Evolutionary conservation across 202 grass and related monocot species (phyloP).

Genomic region (Dendrocalamus latiflorus): DNA sequence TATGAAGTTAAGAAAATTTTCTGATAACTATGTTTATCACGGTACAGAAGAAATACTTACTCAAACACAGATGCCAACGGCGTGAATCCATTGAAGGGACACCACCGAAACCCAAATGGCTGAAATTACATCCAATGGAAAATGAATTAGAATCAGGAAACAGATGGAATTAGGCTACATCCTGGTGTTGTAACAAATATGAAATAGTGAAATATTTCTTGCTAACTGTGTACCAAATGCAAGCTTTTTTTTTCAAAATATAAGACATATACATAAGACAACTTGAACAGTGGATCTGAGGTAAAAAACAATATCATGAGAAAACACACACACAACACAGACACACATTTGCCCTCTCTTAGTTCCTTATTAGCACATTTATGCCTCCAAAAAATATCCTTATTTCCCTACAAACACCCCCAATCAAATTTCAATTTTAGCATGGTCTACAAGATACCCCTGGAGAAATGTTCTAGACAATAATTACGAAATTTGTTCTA

Average conservation of each 20-base stretch:
- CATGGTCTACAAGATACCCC: not conserved
- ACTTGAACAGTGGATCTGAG: not conserved
- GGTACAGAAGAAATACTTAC: constrained; percentile 42
- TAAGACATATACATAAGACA: not conserved
- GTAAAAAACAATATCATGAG: not conserved
- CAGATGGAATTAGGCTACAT: not conserved
- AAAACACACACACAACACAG: not conserved
- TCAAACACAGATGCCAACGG: constrained; percentile 62
- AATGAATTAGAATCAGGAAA: constrained; percentile 12
- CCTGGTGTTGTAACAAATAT: too few relatives aligned
- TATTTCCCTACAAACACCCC: not conserved
- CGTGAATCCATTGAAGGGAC: constrained; percentile 69
- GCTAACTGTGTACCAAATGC: not conserved
- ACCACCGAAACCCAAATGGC: constrained; percentile 83
- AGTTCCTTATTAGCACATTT: not conserved
- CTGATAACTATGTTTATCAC: too few relatives aligned
- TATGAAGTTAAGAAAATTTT: too few relatives aligned
- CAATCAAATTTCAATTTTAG: not conserved
- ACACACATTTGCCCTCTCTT: not conserved
- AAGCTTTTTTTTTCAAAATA: not conserved
- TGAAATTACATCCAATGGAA: constrained; percentile 26
- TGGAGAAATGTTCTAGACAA: not conserved
- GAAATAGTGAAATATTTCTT: not conserved
- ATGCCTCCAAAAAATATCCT: not conserved
- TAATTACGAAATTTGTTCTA: not conserved